A percentile compares a stretch with the other conserved stretches of the same genome.
Conservation (phyloP, 148 eudicot genomes). For the Gaultheria prostrata region DNA sequence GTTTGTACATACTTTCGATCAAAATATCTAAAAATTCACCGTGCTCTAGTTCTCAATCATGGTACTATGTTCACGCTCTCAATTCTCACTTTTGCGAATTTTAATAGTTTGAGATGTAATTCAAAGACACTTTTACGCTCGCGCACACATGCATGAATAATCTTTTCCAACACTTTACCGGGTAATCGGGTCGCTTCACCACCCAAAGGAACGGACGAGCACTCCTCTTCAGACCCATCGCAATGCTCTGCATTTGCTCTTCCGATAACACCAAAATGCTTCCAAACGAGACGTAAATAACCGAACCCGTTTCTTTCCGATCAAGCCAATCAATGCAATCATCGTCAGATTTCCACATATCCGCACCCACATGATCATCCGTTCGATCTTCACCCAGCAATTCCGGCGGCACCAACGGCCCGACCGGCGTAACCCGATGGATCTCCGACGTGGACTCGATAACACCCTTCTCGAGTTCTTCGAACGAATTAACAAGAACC, state of each 20-base stretch:
- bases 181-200: conserved; percentile 24
- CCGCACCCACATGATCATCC: conserved; percentile 3
- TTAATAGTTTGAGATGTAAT: too few relatives aligned
- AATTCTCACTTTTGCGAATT: too few relatives aligned
- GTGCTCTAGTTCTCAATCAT: too few relatives aligned
- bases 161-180: not conserved
- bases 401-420: conserved; percentile 37
- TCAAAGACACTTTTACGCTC: too few relatives aligned
- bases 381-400: conserved; percentile 20
- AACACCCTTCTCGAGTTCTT: conserved; percentile 40
- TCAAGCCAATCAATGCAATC: conserved; percentile 38
- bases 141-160: too few relatives aligned
- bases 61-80: too few relatives aligned
- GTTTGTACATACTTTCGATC: too few relatives aligned
- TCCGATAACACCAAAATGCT: conserved; percentile 27
- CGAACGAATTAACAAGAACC: conserved; percentile 41
- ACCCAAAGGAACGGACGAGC: conserved; percentile 44
- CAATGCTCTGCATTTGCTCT: conserved; percentile 27
- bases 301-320: conserved; percentile 21
- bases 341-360: conserved; percentile 39
- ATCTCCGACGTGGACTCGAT: conserved; percentile 23
- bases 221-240: conserved; percentile 19
- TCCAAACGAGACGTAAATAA: conserved; percentile 45
- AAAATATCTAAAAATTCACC: too few relatives aligned
- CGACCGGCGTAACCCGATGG: conserved; percentile 27